A percentile compares a stretch with the other conserved stretches of the same genome.
Conservation (phyloP, 2,329 filamentous ascomycete genomes). For the Monilinia laxa region DNA sequence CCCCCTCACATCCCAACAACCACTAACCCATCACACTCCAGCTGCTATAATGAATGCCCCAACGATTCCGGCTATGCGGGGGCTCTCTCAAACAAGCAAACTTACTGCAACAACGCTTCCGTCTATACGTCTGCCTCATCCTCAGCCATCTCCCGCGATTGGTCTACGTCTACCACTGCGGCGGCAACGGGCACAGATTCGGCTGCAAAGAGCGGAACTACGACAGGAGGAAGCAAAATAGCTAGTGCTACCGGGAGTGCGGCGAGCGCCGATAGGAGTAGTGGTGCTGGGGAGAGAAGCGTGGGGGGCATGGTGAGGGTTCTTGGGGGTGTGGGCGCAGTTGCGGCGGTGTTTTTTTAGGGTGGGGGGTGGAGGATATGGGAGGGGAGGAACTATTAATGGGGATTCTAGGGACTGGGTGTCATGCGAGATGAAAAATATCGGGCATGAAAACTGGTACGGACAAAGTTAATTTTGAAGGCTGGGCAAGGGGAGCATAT, state of each 20-base stretch:
- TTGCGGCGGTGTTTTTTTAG: background rate
- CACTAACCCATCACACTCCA: slow-evolving; percentile 29
- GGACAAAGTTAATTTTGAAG: background rate
- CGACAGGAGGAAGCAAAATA: slow-evolving; percentile 17
- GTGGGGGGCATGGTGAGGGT: background rate
- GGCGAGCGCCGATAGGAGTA: background rate
- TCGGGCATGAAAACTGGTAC: background rate
- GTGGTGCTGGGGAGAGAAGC: background rate
- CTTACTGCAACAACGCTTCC: slow-evolving; percentile 35
- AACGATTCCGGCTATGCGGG: slow-evolving; percentile 42
- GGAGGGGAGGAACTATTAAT: no score
- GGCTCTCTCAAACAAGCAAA: slow-evolving; percentile 27
- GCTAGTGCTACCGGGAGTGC: slow-evolving; percentile 25
- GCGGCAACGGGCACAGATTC: slow-evolving; percentile 5
- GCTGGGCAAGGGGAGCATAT: background rate
- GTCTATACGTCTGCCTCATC: slow-evolving; percentile 30
- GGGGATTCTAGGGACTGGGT: no score
- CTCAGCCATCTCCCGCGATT: slow-evolving; percentile 27
- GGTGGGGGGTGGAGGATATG: background rate
- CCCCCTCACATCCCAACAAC: no score
- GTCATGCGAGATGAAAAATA: background rate
- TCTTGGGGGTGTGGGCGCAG: background rate
- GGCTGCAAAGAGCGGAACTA: background rate
- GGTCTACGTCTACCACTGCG: slow-evolving; percentile 25
- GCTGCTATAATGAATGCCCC: slow-evolving; percentile 66